Conservation (phyloP, 345 rosid species). For the Salix brachista region DNA sequence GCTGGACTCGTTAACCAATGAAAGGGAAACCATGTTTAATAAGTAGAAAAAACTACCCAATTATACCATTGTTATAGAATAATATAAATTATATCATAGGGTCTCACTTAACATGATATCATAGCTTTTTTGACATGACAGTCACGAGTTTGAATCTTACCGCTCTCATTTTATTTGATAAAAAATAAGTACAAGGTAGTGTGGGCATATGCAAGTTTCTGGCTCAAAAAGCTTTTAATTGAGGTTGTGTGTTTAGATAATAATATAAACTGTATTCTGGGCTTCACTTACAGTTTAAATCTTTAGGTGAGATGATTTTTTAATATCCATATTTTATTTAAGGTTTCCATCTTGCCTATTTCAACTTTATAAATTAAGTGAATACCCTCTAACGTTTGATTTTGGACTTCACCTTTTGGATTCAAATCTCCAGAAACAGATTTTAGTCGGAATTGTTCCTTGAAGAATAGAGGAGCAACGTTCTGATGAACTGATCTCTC, state of each 20-base stretch:
- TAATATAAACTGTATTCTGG: too few species aligned
- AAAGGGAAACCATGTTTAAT: background rate
- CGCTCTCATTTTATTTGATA: too few species aligned
- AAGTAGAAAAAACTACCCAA: background rate
- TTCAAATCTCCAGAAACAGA: background rate
- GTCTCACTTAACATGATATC: too few species aligned
- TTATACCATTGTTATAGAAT: background rate
- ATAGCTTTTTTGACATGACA: accelerated
- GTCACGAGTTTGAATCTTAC: too few species aligned
- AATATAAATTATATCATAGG: too few species aligned
- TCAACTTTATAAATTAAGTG: background rate
- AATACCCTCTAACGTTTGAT: background rate
- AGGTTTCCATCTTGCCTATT: background rate
- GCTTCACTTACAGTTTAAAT: too few species aligned
- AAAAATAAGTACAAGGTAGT: too few species aligned
- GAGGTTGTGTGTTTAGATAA: too few species aligned
- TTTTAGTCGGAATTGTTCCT: background rate
- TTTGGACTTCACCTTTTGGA: background rate
- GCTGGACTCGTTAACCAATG: background rate
- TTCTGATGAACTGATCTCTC: background rate
- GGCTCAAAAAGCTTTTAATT: too few species aligned
- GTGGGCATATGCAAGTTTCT: too few species aligned
- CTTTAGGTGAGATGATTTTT: too few species aligned
- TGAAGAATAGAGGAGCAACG: background rate
- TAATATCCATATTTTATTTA: background rate